These are phyloP conservation scores for Aspergillaceae sp. DNA, from an alignment of 2,329 filamentous ascomycete species.

Conservation along the genomic window DNA sequence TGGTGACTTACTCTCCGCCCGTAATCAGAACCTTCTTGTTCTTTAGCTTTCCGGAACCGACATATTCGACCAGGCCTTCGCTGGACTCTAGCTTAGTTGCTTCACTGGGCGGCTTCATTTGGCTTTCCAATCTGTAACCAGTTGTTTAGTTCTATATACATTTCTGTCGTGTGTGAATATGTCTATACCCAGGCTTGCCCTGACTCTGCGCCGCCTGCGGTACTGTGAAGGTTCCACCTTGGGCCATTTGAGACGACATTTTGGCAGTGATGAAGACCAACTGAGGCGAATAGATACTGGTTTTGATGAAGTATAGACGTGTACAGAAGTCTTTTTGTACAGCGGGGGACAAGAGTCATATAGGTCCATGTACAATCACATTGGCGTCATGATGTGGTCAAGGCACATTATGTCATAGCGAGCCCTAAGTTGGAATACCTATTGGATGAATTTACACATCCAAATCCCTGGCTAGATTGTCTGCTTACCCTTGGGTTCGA, in stretches of 20 bases:
- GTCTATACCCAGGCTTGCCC: slow-evolving; percentile 19
- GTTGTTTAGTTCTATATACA: neutral
- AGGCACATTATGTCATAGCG: slow-evolving; percentile 1
- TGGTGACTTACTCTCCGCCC: slow-evolving; percentile 44
- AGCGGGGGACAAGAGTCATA: neutral
- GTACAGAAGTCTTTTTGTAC: neutral
- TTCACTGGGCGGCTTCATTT: slow-evolving; percentile 20
- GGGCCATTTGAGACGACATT: slow-evolving; percentile 18
- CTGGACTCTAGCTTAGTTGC: slow-evolving; percentile 24
- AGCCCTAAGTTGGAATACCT: too few species aligned
- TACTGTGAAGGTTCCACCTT: slow-evolving; percentile 16
- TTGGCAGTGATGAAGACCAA: neutral
- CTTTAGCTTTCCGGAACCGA: slow-evolving; percentile 43
- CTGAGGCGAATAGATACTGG: neutral
- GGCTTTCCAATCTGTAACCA: neutral
- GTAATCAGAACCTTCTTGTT: slow-evolving; percentile 48
- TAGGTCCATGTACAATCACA: slow-evolving; percentile 7
- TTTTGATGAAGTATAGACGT: neutral
- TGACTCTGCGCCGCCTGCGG: slow-evolving; percentile 17
- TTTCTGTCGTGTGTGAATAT: neutral
- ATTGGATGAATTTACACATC: too few species aligned
- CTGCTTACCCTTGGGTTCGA: too few species aligned
- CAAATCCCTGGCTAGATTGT: too few species aligned
- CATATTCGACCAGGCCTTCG: slow-evolving; percentile 27
- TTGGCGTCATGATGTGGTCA: slow-evolving; percentile 19